Evolutionary conservation across 2,329 filamentous ascomycete genomes (phyloP).

Genomic region (Chalara sp.): DNA sequence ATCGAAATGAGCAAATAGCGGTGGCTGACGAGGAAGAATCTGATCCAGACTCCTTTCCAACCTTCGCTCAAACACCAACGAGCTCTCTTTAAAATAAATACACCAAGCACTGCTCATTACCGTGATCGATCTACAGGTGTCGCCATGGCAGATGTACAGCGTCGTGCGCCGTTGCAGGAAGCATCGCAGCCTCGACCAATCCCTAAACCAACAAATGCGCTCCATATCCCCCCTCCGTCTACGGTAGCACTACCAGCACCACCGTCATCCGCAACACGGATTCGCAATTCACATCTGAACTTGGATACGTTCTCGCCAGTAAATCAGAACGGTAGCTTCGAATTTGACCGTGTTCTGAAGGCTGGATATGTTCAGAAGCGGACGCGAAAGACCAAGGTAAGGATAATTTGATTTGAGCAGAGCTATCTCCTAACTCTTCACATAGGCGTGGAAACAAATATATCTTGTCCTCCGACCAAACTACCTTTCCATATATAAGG

Average conservation of each 20-base stretch:
- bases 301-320: slow-evolving; percentile 74
- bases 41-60: too few species aligned
- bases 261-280: slow-evolving; percentile 16
- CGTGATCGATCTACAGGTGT: not conserved
- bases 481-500: slow-evolving; percentile 86
- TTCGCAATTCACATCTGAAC: slow-evolving; percentile 36
- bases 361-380: slow-evolving; percentile 80
- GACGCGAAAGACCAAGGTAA: slow-evolving; percentile 87
- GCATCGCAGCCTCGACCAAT: slow-evolving; percentile 20
- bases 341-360: slow-evolving; percentile 91
- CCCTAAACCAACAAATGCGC: slow-evolving; percentile 13
- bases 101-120: not conserved
- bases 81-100: not conserved
- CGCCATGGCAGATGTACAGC: slow-evolving; percentile 19
- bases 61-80: too few species aligned
- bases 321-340: slow-evolving; percentile 91
- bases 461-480: slow-evolving; percentile 89
- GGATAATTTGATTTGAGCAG: not conserved
- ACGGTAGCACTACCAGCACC: slow-evolving; percentile 11
- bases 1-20: too few species aligned
- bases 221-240: slow-evolving; percentile 17
- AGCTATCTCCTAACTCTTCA: slow-evolving; percentile 2
- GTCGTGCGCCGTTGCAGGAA: slow-evolving; percentile 1
- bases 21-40: too few species aligned
- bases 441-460: slow-evolving; percentile 79